phyloP scores from a whole-genome alignment of 768 basidiomycete species.

The Clitopilus passeckerianus region DNA sequence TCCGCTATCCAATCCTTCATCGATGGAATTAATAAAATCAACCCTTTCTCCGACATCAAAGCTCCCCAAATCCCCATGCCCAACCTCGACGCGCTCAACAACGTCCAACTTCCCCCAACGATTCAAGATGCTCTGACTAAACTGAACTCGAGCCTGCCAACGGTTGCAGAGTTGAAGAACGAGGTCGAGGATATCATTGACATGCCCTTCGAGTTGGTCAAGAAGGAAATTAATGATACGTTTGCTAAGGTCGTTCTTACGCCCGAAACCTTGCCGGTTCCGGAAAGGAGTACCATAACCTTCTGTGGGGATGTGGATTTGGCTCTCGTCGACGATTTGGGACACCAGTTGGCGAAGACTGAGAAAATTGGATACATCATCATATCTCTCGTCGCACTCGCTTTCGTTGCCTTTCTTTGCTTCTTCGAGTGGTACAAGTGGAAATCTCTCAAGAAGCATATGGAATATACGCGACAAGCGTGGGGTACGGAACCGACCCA shows the following conservation, averaged over 20 bases:
- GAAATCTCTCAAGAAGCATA: constrained; percentile 60
- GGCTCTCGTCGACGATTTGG: constrained; percentile 82
- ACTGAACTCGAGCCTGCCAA: constrained; percentile 80
- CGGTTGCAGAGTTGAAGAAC: constrained; percentile 68
- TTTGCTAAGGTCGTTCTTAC: constrained; percentile 71
- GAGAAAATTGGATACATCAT: constrained; percentile 78
- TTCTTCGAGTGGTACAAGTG: constrained; percentile 89
- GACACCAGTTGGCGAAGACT: constrained; percentile 70
- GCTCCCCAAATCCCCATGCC: constrained; percentile 75
- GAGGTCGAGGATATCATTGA: constrained; percentile 65
- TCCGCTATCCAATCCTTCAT: constrained; percentile 59
- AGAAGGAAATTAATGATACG: constrained; percentile 85
- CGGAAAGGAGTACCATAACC: constrained; percentile 56
- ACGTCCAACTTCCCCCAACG: constrained; percentile 74
- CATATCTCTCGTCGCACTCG: constrained; percentile 62
- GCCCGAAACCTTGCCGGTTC: constrained; percentile 71
- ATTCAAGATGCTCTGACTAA: constrained; percentile 70
- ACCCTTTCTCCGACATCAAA: constrained; percentile 65
- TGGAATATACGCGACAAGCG: constrained; percentile 68
- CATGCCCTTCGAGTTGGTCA: constrained; percentile 84
- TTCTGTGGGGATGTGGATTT: constrained; percentile 82
- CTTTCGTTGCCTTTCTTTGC: constrained; percentile 71
- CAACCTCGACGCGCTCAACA: constrained; percentile 65
- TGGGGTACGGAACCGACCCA: constrained; percentile 70
- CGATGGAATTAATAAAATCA: constrained; percentile 67